Conservation (phyloP, 371 early-diverging fungal genomes). For the Mortierella sp. region DNA sequence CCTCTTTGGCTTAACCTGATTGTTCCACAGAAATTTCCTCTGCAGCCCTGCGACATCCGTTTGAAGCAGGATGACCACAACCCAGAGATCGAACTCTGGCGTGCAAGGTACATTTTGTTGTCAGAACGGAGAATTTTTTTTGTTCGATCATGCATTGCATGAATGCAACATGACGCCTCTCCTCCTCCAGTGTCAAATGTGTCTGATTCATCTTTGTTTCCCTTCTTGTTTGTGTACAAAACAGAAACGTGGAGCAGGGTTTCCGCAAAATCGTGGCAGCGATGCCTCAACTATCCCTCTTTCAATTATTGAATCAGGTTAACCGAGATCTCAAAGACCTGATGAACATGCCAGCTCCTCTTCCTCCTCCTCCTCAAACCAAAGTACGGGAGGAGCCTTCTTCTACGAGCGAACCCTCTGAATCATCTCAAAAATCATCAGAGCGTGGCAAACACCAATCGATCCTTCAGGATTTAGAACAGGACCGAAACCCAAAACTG, state of each 20-base stretch:
- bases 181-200: too few species aligned
- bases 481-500: constrained; percentile 1
- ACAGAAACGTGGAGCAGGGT: constrained; percentile 59
- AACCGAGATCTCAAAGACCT: constrained; percentile 66
- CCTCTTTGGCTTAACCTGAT: constrained; percentile 48
- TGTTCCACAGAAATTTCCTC: constrained; percentile 61
- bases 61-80: constrained; percentile 55
- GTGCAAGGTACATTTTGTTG: constrained; percentile 44
- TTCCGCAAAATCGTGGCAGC: constrained; percentile 60
- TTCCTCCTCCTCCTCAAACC: not conserved
- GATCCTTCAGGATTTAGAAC: not conserved
- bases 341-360: constrained; percentile 36
- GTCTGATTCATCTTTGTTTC: too few species aligned
- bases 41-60: constrained; percentile 61
- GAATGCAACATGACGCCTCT: too few species aligned
- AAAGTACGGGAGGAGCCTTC: not conserved
- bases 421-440: not conserved
- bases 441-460: not conserved
- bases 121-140: not conserved
- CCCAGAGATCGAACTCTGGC: constrained; percentile 56
- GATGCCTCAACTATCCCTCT: constrained; percentile 53
- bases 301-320: constrained; percentile 74
- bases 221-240: too few species aligned
- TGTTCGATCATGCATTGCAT: not conserved
- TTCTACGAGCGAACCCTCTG: not conserved